Evolutionary conservation across 2,329 filamentous ascomycete genomes (phyloP).

Genomic region (Aspergillus glaucus): DNA sequence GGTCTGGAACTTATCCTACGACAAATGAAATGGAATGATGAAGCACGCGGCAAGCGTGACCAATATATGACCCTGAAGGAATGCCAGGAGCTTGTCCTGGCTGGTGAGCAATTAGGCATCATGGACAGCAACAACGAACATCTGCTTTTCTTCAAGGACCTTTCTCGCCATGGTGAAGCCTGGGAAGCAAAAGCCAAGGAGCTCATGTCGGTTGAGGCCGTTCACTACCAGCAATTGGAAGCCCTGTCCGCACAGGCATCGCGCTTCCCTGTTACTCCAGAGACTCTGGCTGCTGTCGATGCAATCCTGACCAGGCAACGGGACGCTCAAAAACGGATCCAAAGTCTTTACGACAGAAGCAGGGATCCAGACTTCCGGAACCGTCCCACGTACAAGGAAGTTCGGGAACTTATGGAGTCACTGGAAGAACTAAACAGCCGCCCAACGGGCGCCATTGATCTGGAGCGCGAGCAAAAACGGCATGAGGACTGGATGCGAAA

Average conservation of each 20-base stretch:
- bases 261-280: conserved; percentile 70
- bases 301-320: conserved; percentile 92
- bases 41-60: conserved; percentile 61
- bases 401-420: conserved; percentile 82
- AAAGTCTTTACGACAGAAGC: conserved; percentile 72
- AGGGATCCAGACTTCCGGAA: conserved; percentile 68
- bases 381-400: conserved; percentile 80
- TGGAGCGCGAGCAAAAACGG: conserved; percentile 88
- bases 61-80: conserved; percentile 68
- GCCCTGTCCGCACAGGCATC: conserved; percentile 79
- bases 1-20: conserved; percentile 72
- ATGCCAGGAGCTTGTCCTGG: conserved; percentile 69
- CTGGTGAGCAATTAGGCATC: conserved; percentile 71
- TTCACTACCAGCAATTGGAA: conserved; percentile 92
- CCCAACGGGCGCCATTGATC: conserved; percentile 79
- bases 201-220: conserved; percentile 80
- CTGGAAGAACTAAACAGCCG: conserved; percentile 88
- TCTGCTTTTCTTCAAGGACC: conserved; percentile 67
- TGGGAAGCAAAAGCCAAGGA: conserved; percentile 95
- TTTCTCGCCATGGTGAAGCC: conserved; percentile 67
- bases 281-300: conserved; percentile 77
- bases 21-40: conserved; percentile 82
- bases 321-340: conserved; percentile 83
- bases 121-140: conserved; percentile 74
- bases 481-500: conserved; percentile 99